Percentiles rank a stretch among this genome's conserved stretches.
Evolutionary conservation across 1,284 basidiomycete species (phyloP).

Genomic region (Leccinum fuscescens): DNA sequence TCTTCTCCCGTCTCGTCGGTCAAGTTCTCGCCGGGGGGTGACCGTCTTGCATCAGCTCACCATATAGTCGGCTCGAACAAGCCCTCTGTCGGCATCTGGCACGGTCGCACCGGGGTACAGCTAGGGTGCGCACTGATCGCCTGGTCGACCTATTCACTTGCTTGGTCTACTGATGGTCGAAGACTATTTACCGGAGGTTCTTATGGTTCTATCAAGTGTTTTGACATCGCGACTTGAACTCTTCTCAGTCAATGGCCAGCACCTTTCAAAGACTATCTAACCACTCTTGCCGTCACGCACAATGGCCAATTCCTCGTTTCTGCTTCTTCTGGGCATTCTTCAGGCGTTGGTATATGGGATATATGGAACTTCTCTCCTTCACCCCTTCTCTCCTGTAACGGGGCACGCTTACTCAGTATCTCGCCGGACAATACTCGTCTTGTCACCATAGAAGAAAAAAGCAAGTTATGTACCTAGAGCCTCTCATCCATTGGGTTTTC

Average conservation of each 20-base stretch:
- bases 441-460: not conserved
- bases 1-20: too few species aligned
- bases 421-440: constrained; percentile 5
- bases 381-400: not conserved
- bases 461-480: not conserved
- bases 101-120: constrained; percentile 8
- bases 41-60: too few species aligned
- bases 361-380: not conserved
- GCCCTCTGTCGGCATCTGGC: constrained; percentile 10
- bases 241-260: not conserved
- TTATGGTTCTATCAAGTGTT: constrained; percentile 4
- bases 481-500: not conserved
- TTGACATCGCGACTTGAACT: not conserved
- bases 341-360: constrained; percentile 14
- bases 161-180: constrained; percentile 12
- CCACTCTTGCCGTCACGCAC: constrained; percentile 4
- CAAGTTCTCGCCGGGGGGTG: too few species aligned
- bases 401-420: not conserved
- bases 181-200: constrained; percentile 6
- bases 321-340: constrained; percentile 3
- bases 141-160: constrained; percentile 5
- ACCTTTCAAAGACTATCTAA: constrained; percentile 1
- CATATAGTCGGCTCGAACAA: not conserved
- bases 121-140: not conserved
- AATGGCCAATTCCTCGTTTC: not conserved